Evolutionary conservation across 2,329 filamentous ascomycete genomes (phyloP), one percentile per base, ranked within the genome.

Genomic region (Penicillium sp.): DNA sequence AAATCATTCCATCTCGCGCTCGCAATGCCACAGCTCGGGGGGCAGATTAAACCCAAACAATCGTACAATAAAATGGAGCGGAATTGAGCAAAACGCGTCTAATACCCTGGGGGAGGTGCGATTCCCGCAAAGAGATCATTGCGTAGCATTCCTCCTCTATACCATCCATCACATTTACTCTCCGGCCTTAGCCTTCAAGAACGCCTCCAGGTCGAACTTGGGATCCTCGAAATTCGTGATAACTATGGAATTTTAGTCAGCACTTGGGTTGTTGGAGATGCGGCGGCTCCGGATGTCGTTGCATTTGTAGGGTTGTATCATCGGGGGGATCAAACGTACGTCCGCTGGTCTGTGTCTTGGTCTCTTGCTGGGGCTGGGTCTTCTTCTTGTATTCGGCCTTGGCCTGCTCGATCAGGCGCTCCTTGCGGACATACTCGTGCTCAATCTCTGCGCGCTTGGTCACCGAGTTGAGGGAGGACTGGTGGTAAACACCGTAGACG

Each of bases 401-500:
- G 67, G 94, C 94, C 80, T 96, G 85, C 72, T 89, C 82, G 82
- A 99, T 97, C 83, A 97, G 83, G 69, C 87, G 86, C 80, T 92
- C 85, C 85, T 97, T 96, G 80, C 91, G 89, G 75, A 93, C 84
- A 77, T 93, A 97, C 77, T 96, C 91, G 74, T 86, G 86, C 78
- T 96, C 81, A 70, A 86, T 84, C 70, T 88, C 85, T 67, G 87
- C 82, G 61, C 84, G 79, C 79, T 87, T 89, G 73, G 92, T 86
- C 71, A 84, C 78, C 57, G 89, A 78, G 68, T 81, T 88, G 78
- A 99, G 89, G 62, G 86, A 85, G 73, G 89, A 83, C 82, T 99
- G 94, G 83, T 96, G 93, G 79, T 88, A 90, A 82, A 96, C 87
- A 77, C 94, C 94, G 83, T 99, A 99, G 81, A 96, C 88, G 75